A percentile compares a stretch with the other conserved stretches of the same genome.
Evolutionary conservation across 2,329 filamentous ascomycete species (phyloP).

Genomic region (Scedosporium apiospermum): DNA sequence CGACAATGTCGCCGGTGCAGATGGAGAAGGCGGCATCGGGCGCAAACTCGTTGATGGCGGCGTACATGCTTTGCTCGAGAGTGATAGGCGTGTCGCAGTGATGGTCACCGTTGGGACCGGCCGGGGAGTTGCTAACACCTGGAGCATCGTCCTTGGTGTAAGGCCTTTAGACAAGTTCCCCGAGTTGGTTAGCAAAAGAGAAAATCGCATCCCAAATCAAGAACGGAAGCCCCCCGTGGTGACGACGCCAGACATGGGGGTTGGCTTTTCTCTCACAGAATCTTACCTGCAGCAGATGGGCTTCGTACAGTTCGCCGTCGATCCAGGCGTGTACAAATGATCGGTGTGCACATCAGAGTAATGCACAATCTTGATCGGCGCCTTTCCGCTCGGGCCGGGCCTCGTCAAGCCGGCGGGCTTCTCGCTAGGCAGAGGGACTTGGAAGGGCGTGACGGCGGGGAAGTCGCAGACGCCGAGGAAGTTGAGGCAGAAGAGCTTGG

Average conservation of each 20-base stretch:
- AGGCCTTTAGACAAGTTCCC: slow-evolving; percentile 17
- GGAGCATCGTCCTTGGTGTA: slow-evolving; percentile 37
- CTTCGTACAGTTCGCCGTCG: slow-evolving; percentile 45
- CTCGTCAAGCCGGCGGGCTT: slow-evolving; percentile 23
- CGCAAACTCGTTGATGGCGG: slow-evolving; percentile 34
- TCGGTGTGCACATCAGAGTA: slow-evolving; percentile 53
- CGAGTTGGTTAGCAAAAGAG: not conserved
- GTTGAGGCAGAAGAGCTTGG: slow-evolving; percentile 40
- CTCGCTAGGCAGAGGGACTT: slow-evolving; percentile 31
- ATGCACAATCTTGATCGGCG: slow-evolving; percentile 45
- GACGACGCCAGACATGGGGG: too few species aligned
- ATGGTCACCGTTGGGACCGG: slow-evolving; percentile 41
- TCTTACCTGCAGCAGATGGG: slow-evolving; percentile 48
- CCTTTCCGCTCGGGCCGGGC: slow-evolving; percentile 30
- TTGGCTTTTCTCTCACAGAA: not conserved
- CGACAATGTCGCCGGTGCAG: slow-evolving; percentile 51
- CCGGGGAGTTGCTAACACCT: slow-evolving; percentile 37
- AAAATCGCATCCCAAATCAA: too few species aligned
- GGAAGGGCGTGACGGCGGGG: slow-evolving; percentile 32
- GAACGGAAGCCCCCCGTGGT: too few species aligned
- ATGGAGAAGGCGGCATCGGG: slow-evolving; percentile 42
- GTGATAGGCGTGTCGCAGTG: slow-evolving; percentile 41
- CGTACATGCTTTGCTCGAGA: slow-evolving; percentile 46
- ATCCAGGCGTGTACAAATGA: slow-evolving; percentile 40
- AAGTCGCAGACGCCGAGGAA: slow-evolving; percentile 44